Evolutionary conservation across 2,329 filamentous ascomycete species (phyloP), one percentile per base, ranked within the genome.

Genomic region (Exophiala spinifera): DNA sequence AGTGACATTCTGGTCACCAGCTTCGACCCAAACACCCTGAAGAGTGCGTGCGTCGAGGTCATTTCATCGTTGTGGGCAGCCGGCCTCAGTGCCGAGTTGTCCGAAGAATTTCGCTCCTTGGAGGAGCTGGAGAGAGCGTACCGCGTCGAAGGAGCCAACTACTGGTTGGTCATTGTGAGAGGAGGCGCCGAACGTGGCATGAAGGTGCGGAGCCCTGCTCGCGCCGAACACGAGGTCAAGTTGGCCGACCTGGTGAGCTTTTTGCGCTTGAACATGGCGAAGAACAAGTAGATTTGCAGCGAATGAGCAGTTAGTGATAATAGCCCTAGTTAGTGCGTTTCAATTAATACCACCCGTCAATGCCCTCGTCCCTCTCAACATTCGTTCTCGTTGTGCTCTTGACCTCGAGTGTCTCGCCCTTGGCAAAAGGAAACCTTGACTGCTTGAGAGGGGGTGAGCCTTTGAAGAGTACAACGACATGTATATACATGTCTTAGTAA

Each of bases 151-250:
- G 87, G 91, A 23, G 88, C 95, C 69, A 87, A 82, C 21, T 61
- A 59, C 57, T 97, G 91, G 89, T 84, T 96, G 56, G 83, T 96
- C 34, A 87, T 95, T 58, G 85, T 96, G 65, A 95, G 96, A 68
- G 53, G 56, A 40, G 61, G 55, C 20, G 49, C 53, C 2, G 53
- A 61, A 36, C 86, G 88, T 82, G 78, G 80, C 48, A 72, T 95
- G 45, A 95, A 95, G 72, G 81, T 96, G 60, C 89, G 87, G 67
- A 89, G 83, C 11, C 82, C 91, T 66, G 81, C 84, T 28, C 84
- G 85, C 56, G 94, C 88, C 65, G 89, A 95, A 23, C 90, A 95
- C 63, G 94, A 97, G 61, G 79, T 97, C 37, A 81, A 86, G 2
- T 79, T 79, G 20, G 76, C 80, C 3, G 87, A 95, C 55, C 77